These are phyloP conservation scores for Eucalyptus polyanthemos DNA, from an alignment of 345 rosid genomes.

Conservation along the genomic window DNA sequence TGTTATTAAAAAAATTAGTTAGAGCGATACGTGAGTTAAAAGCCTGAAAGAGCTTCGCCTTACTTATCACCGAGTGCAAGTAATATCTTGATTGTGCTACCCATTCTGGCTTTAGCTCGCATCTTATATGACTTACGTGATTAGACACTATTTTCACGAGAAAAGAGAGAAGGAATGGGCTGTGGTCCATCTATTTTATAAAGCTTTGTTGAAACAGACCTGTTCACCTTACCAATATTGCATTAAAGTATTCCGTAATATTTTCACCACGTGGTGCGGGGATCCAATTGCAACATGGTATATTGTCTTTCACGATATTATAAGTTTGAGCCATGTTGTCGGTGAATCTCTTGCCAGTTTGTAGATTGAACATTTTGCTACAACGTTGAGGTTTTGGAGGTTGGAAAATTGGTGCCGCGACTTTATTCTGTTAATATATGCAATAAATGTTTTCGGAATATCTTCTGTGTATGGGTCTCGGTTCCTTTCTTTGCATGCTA, in stretches of 20 bases:
- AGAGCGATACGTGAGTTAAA: not conserved
- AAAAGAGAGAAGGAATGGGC: not conserved
- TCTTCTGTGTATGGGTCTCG: no score
- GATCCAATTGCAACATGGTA: not conserved
- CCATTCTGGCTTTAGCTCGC: not conserved
- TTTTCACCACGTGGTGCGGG: no score
- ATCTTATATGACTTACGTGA: no score
- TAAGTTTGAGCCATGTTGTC: not conserved
- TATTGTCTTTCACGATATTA: not conserved
- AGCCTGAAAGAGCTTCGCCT: not conserved
- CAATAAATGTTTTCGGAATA: no score
- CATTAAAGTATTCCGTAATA: no score
- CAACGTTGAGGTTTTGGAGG: no score
- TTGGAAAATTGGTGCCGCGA: no score
- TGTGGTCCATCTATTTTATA: not conserved
- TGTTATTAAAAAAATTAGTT: not conserved
- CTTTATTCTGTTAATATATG: no score
- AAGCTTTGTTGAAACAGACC: not conserved
- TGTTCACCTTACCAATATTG: not conserved
- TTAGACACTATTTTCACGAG: not conserved
- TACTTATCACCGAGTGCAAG: not conserved
- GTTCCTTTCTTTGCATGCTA: no score
- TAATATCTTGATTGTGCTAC: not conserved
- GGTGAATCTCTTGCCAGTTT: not conserved
- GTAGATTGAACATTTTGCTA: no score